phyloP scores from a whole-genome alignment of 1,284 basidiomycete genomes.

The Ustilago shanxiensis region DNA sequence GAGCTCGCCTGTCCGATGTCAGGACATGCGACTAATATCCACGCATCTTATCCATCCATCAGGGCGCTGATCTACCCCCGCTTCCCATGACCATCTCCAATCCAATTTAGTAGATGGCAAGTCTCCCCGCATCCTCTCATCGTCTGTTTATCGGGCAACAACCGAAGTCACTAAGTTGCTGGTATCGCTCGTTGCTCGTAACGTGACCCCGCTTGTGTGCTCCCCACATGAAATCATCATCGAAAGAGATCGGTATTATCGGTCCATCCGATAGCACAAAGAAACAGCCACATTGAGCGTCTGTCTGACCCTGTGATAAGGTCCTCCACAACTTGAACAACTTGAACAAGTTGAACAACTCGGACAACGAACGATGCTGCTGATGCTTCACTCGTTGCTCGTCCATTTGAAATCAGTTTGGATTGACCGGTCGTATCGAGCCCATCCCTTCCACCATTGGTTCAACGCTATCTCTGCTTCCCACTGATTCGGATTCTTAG shows the following conservation, averaged over 20 bases:
- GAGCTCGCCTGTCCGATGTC: conserved; percentile 8
- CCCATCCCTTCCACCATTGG: neutral
- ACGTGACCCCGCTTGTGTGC: conserved; percentile 19
- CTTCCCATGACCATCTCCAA: neutral
- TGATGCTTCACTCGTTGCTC: neutral
- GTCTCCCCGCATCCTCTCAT: conserved; percentile 1
- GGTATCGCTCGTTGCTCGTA: neutral
- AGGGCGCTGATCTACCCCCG: neutral
- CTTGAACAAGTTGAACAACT: no score
- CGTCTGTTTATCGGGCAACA: neutral
- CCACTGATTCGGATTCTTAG: neutral
- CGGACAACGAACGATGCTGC: no score
- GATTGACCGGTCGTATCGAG: neutral
- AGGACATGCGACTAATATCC: neutral
- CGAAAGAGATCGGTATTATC: conserved; percentile 12
- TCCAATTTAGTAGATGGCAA: neutral
- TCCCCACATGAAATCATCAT: neutral
- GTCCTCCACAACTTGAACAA: neutral
- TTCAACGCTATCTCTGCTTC: neutral
- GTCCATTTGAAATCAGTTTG: neutral
- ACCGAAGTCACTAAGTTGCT: neutral
- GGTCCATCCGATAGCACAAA: conserved; percentile 11
- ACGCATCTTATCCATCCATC: conserved; percentile 4
- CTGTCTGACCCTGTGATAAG: neutral
- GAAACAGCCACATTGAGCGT: neutral